These are phyloP conservation scores for Scheffersomyces cryptocercus DNA, from an alignment of 1,139 yeast genomes.

Conservation along the genomic window DNA sequence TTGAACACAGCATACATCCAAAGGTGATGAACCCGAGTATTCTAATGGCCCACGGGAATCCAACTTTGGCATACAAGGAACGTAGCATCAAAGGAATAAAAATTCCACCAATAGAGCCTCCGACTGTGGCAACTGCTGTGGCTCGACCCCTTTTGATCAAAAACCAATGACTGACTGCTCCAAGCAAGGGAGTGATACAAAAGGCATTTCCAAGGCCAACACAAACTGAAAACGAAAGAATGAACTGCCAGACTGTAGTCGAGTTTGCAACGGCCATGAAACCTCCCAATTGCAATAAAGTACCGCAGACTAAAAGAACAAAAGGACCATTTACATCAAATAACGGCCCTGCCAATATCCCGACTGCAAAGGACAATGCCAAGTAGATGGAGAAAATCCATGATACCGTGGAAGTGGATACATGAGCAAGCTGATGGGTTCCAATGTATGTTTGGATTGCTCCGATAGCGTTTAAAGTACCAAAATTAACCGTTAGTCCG, in stretches of 20 bases:
- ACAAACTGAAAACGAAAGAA: constrained; percentile 34
- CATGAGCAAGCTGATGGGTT: constrained; percentile 29
- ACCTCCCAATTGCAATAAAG: constrained; percentile 30
- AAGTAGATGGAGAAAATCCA: constrained; percentile 43
- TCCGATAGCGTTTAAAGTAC: constrained; percentile 36
- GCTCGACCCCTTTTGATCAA: constrained; percentile 34
- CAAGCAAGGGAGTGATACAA: constrained; percentile 37
- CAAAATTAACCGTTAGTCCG: constrained; percentile 34
- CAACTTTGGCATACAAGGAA: constrained; percentile 28
- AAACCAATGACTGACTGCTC: constrained; percentile 44
- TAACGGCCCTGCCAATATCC: constrained; percentile 37
- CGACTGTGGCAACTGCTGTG: constrained; percentile 38
- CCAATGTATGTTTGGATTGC: constrained; percentile 38
- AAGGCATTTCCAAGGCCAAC: constrained; percentile 38
- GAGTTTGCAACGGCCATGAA: constrained; percentile 36
- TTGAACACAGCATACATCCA: constrained; percentile 26
- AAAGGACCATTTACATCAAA: constrained; percentile 37
- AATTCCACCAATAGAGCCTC: constrained; percentile 43
- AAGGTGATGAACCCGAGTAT: constrained; percentile 34
- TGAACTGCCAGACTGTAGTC: constrained; percentile 32
- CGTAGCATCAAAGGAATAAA: constrained; percentile 36
- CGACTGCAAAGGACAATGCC: constrained; percentile 31
- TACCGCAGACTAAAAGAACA: constrained; percentile 25
- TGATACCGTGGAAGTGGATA: constrained; percentile 19
- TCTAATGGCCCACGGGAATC: constrained; percentile 39